Evolutionary conservation across 1,139 yeast species (phyloP).

Genomic region (Zygosaccharomyces pseudobailii): DNA sequence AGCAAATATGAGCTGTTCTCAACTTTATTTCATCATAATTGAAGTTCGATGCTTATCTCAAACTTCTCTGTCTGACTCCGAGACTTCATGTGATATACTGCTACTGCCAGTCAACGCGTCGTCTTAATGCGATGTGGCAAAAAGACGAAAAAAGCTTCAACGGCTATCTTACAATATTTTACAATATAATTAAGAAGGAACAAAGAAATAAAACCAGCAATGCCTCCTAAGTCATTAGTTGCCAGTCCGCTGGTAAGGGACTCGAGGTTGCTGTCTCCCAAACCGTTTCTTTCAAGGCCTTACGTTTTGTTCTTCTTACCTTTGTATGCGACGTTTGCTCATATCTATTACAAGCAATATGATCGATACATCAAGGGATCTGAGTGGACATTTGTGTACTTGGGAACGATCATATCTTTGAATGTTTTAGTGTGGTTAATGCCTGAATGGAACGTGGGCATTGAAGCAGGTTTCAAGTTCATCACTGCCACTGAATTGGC

Average conservation of each 20-base stretch:
- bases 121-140: conserved; percentile 5
- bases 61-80: background rate
- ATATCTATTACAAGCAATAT: conserved; percentile 63
- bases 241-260: conserved; percentile 37
- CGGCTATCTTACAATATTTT: background rate
- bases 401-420: conserved; percentile 65
- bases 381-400: conserved; percentile 80
- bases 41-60: too few species aligned
- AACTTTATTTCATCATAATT: too few species aligned
- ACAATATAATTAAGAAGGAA: background rate
- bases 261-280: conserved; percentile 63
- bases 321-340: conserved; percentile 69
- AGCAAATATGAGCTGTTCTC: background rate
- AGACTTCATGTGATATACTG: background rate
- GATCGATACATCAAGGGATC: conserved; percentile 76
- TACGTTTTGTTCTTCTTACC: conserved; percentile 82
- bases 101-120: background rate
- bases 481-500: conserved; percentile 44
- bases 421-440: conserved; percentile 78
- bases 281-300: conserved; percentile 57
- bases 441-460: conserved; percentile 90
- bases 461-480: conserved; percentile 72
- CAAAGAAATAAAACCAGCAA: conserved; percentile 6
- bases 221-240: conserved; percentile 31
- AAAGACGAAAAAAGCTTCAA: background rate